Base-by-base conservation (phyloP, 805 yeast species). In the Pichia paraexigua region DNA sequence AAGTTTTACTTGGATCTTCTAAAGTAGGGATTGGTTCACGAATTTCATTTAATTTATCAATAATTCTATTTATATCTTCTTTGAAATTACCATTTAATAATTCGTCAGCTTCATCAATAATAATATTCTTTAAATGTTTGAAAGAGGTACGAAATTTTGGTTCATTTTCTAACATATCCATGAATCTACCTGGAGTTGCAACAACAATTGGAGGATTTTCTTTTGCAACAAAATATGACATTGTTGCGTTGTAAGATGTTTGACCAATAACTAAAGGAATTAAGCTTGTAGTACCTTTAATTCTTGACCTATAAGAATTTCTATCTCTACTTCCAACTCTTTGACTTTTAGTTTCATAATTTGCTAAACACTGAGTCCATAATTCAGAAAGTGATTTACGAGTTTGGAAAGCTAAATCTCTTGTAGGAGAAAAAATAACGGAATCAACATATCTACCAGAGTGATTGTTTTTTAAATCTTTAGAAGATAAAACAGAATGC, bases 31-130 rank as follows among this genome's bases (percentile, higher is more conserved):
- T 57, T 41, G 52, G 53, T 17, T 49, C 41, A 42, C 62, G 63
- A 55, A 59, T 55, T 46, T 42, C 53, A 50, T 50, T 75, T 55
- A 87, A 68, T 40, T 60, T 65, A 13, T 70, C 69, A 43, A 85
- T 78, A 51, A 90, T 82, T 25, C 72, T 70, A 51, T 76, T 74
- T 53, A 91, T 72, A 55, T 80, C 85, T 41, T 76, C 78, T 60
- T 78, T 82, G 66, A 92, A 91, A 18, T 95, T 95, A 54, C 80
- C 82, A 65, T 85, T 94, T 54, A 91, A 74, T 48, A 91, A 70
- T 60, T 94, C 79, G 69, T 91, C 97, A 40, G 97, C 97, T 71
- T 91, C 98, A 67, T 91, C 97, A 56, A 88, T 79, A 41, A 90
- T 83, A 54, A 87, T 74, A 60, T 83, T 79, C 53, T 76, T 76